A percentile compares a stretch with the other conserved stretches of the same genome.
Evolutionary conservation across 2,329 filamentous ascomycete species (phyloP).

Genomic region (Talaromyces funiculosus): DNA sequence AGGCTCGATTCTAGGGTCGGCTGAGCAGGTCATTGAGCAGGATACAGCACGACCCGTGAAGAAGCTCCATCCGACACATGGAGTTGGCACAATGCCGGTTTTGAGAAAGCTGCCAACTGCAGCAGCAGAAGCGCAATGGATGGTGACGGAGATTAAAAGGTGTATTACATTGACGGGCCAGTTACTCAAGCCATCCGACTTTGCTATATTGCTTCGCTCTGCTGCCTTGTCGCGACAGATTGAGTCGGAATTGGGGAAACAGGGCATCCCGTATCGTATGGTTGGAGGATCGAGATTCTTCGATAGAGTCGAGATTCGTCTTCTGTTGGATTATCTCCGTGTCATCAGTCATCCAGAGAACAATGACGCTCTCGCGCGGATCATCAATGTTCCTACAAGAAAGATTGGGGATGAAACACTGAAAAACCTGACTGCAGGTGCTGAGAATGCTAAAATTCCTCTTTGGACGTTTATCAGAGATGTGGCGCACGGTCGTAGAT

Average conservation of each 20-base stretch:
- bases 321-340: slow-evolving; percentile 79
- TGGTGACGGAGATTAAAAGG: slow-evolving; percentile 75
- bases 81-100: slow-evolving; percentile 71
- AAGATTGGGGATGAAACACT: slow-evolving; percentile 76
- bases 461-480: slow-evolving; percentile 71
- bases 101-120: slow-evolving; percentile 67
- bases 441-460: slow-evolving; percentile 61
- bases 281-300: slow-evolving; percentile 88
- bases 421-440: slow-evolving; percentile 68
- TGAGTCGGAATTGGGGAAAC: slow-evolving; percentile 72
- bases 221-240: slow-evolving; percentile 78
- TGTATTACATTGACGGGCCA: slow-evolving; percentile 64
- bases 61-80: slow-evolving; percentile 71
- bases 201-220: slow-evolving; percentile 82
- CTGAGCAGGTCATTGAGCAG: slow-evolving; percentile 84
- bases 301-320: slow-evolving; percentile 81
- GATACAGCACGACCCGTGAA: slow-evolving; percentile 77
- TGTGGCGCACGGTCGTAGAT: slow-evolving; percentile 48
- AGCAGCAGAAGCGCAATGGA: slow-evolving; percentile 75
- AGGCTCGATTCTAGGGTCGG: slow-evolving; percentile 71
- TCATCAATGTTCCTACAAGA: slow-evolving; percentile 78
- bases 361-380: slow-evolving; percentile 75
- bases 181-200: slow-evolving; percentile 68
- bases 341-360: slow-evolving; percentile 79
- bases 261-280: slow-evolving; percentile 85